Percentiles rank a stretch among this genome's conserved stretches.
Evolutionary conservation across 1,284 basidiomycete genomes (phyloP).

Genomic region (Microstroma glucosiphilum): DNA sequence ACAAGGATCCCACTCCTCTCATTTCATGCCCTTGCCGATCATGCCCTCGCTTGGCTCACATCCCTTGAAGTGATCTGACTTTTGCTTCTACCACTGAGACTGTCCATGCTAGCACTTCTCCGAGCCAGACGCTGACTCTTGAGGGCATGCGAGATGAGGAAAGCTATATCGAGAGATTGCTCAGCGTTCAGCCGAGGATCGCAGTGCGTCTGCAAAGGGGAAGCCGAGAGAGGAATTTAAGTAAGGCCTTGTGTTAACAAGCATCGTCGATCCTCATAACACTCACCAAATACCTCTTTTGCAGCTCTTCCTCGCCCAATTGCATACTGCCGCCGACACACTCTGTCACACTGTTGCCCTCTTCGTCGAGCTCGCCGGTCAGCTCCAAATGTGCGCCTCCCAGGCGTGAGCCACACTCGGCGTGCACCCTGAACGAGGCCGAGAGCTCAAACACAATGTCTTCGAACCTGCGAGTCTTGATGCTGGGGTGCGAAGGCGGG

Average conservation of each 20-base stretch:
- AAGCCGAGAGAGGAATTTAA: neutral
- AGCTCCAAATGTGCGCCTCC: conserved; percentile 96
- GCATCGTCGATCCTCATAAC: conserved; percentile 16
- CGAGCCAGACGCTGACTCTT: conserved; percentile 28
- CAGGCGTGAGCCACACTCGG: conserved; percentile 64
- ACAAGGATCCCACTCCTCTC: too few species aligned
- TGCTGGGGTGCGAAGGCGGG: conserved; percentile 34
- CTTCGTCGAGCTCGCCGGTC: conserved; percentile 86
- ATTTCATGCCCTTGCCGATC: too few species aligned
- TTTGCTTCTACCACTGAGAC: too few species aligned
- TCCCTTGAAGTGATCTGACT: too few species aligned
- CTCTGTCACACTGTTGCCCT: conserved; percentile 79
- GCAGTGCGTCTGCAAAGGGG: conserved; percentile 34
- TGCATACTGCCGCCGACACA: conserved; percentile 60
- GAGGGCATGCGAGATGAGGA: conserved; percentile 42
- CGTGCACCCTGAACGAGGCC: conserved; percentile 55
- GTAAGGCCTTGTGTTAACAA: too few species aligned
- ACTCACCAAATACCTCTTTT: conserved; percentile 56
- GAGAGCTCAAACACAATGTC: conserved; percentile 74
- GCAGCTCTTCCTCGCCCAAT: conserved; percentile 56
- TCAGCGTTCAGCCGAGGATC: conserved; percentile 57
- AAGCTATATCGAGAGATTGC: conserved; percentile 54
- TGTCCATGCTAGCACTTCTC: neutral
- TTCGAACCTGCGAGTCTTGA: conserved; percentile 72
- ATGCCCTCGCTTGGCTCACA: too few species aligned